These are phyloP conservation scores for Anethum foeniculum DNA, from an alignment of 140 eudicot species.

Conservation along the genomic window DNA sequence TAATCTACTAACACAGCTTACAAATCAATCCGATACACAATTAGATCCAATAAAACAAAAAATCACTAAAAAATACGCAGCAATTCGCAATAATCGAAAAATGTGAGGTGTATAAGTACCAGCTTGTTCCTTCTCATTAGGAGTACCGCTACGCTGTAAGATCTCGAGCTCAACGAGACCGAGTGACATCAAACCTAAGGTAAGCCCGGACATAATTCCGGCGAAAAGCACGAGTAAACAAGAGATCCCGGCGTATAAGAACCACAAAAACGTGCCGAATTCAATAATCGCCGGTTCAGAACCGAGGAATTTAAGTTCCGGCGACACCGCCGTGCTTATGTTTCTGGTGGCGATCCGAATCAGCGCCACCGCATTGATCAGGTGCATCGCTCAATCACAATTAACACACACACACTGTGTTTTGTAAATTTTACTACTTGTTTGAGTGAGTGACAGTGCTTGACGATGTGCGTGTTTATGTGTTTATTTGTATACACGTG, in stretches of 20 bases:
- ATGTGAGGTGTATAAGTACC: slow-evolving; percentile 23
- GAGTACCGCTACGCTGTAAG: slow-evolving; percentile 84
- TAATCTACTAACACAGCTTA: too few species aligned
- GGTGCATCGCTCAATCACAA: neutral
- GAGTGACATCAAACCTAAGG: slow-evolving; percentile 89
- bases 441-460: too few species aligned
- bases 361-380: slow-evolving; percentile 4
- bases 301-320: neutral
- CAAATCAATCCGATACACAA: neutral
- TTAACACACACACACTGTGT: too few species aligned
- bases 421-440: too few species aligned
- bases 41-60: neutral
- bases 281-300: slow-evolving; percentile 38
- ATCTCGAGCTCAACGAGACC: slow-evolving; percentile 96
- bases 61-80: too few species aligned
- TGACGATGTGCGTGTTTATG: too few species aligned
- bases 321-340: slow-evolving; percentile 16
- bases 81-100: neutral
- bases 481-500: too few species aligned
- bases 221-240: slow-evolving; percentile 69
- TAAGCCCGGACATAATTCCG: slow-evolving; percentile 91
- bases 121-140: slow-evolving; percentile 75
- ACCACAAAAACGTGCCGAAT: slow-evolving; percentile 69
- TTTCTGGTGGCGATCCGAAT: slow-evolving; percentile 1
- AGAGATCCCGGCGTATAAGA: slow-evolving; percentile 61